These are phyloP conservation scores for Boletus rubroflammeus DNA, from an alignment of 768 basidiomycete genomes.

Conservation along the genomic window DNA sequence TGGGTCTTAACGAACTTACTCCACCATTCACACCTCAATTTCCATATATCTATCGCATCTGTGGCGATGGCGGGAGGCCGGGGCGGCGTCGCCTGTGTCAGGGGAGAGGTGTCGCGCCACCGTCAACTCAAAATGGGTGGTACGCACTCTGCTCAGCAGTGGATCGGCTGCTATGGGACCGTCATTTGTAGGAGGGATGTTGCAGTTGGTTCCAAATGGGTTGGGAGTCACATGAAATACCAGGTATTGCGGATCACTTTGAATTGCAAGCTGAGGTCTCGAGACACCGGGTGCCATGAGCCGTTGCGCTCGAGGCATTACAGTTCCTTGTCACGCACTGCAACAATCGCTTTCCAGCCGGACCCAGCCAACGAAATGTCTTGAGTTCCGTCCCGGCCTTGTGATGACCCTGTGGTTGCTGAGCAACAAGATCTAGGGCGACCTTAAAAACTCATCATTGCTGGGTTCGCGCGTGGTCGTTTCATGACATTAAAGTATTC, in stretches of 20 bases:
- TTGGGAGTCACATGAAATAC: not conserved
- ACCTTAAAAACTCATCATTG: conserved; percentile 1
- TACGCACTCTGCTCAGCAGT: not conserved
- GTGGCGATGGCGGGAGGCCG: not conserved
- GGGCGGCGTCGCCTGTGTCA: not conserved
- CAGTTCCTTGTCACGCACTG: not conserved
- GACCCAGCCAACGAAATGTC: not conserved
- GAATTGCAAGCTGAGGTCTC: not conserved
- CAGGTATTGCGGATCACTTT: not conserved
- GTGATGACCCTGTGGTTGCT: not conserved
- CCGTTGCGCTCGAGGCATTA: not conserved
- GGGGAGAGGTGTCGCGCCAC: not conserved
- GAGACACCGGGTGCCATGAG: not conserved
- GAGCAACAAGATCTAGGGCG: not conserved
- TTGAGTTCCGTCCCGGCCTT: not conserved
- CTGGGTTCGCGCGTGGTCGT: conserved; percentile 1
- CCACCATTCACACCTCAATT: not conserved
- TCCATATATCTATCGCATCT: not conserved
- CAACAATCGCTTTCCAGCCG: not conserved
- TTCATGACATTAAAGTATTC: not conserved
- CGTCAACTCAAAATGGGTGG: not conserved
- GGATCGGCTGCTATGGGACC: not conserved
- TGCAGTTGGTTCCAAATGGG: not conserved
- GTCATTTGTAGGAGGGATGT: not conserved
- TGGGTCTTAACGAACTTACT: not conserved